Conservation (phyloP, 805 yeast species). For the Saturnispora quitensis region DNA sequence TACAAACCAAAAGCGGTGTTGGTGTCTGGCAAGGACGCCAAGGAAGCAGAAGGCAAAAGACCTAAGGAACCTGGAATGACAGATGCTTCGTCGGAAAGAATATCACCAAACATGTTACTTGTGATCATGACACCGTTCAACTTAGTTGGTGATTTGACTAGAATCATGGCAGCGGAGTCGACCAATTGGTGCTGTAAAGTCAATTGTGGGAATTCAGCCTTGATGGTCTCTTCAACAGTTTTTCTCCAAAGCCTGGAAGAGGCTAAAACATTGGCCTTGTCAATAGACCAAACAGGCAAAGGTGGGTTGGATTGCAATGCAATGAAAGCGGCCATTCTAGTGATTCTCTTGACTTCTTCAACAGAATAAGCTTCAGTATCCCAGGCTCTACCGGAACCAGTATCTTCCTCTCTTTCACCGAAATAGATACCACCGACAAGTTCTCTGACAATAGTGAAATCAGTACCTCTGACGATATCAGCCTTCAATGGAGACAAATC, state of each 20-base stretch:
- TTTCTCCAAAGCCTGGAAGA: conserved; percentile 94
- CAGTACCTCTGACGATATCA: conserved; percentile 81
- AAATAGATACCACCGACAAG: conserved; percentile 97
- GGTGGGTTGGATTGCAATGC: conserved; percentile 94
- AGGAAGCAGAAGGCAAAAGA: conserved; percentile 88
- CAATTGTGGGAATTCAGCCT: conserved; percentile 84
- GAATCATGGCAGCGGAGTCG: conserved; percentile 98
- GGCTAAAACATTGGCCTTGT: conserved; percentile 96
- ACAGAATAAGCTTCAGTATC: conserved; percentile 92
- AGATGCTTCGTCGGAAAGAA: conserved; percentile 94
- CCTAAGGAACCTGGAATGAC: conserved; percentile 98
- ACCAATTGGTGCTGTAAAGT: conserved; percentile 87
- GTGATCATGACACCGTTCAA: conserved; percentile 91
- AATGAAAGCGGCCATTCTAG: conserved; percentile 96
- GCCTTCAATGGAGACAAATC: conserved; percentile 83
- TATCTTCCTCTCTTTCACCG: conserved; percentile 92
- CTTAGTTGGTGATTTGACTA: conserved; percentile 83
- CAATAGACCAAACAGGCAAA: conserved; percentile 89
- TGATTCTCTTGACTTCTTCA: conserved; percentile 87
- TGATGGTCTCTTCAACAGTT: conserved; percentile 78
- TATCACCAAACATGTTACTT: conserved; percentile 96
- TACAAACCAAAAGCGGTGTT: conserved; percentile 92
- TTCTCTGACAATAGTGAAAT: conserved; percentile 90
- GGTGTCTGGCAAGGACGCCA: conserved; percentile 94
- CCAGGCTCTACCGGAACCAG: conserved; percentile 77